phyloP scores from a whole-genome alignment of 2,329 filamentous ascomycete genomes.

The Alternaria longipes region DNA sequence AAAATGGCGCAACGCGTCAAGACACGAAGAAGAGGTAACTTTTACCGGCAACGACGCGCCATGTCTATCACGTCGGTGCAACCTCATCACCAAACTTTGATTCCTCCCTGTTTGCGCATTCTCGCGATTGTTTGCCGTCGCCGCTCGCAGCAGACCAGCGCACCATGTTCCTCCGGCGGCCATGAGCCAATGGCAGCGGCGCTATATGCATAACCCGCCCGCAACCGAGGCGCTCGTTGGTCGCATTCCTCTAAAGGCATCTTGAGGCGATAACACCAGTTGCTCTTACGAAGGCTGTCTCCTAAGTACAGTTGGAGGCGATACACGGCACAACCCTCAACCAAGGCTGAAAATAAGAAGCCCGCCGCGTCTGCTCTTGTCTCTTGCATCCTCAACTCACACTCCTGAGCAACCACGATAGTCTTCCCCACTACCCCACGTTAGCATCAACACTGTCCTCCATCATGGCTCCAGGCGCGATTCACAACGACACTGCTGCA shows the following conservation, averaged over 20 bases:
- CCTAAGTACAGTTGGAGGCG: slow-evolving; percentile 39
- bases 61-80: neutral
- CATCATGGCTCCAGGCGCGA: slow-evolving; percentile 48
- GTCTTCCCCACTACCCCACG: slow-evolving; percentile 29
- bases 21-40: slow-evolving; percentile 26
- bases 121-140: neutral
- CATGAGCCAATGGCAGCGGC: slow-evolving; percentile 31
- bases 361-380: slow-evolving; percentile 9
- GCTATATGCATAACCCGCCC: slow-evolving; percentile 33
- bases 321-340: slow-evolving; percentile 33
- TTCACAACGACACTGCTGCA: slow-evolving; percentile 36
- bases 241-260: slow-evolving; percentile 29
- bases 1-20: slow-evolving; percentile 28
- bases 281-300: slow-evolving; percentile 21
- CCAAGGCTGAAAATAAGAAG: slow-evolving; percentile 34
- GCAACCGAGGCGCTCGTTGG: slow-evolving; percentile 31
- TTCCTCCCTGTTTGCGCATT: slow-evolving; percentile 1
- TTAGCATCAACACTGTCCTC: slow-evolving; percentile 19
- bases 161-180: slow-evolving; percentile 8
- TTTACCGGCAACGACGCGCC: slow-evolving; percentile 23
- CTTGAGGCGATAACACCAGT: slow-evolving; percentile 24
- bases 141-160: slow-evolving; percentile 3
- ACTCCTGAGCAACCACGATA: slow-evolving; percentile 9
- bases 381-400: slow-evolving; percentile 12
- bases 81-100: neutral